These are phyloP conservation scores for Aspergillus sclerotialis DNA, from an alignment of 2,329 filamentous ascomycete genomes.

Conservation along the genomic window DNA sequence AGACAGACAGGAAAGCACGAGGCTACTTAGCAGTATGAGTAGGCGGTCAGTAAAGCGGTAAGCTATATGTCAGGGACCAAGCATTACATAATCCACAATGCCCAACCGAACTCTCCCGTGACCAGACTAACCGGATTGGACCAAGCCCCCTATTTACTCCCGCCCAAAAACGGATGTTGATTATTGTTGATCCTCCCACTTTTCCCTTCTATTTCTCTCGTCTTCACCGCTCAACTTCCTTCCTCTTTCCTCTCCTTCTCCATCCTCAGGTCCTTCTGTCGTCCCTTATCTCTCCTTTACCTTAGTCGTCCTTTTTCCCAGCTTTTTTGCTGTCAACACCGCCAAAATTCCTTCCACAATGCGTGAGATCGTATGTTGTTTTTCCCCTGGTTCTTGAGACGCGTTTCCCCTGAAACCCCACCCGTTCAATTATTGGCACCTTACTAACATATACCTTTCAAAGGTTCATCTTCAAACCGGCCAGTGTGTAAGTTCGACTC, in stretches of 20 bases:
- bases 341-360: conserved; percentile 45
- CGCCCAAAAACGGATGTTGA: conserved; percentile 12
- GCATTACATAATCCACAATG: too few relatives aligned
- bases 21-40: too few relatives aligned
- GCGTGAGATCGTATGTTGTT: conserved; percentile 64
- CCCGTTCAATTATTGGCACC: conserved; percentile 16
- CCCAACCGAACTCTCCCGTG: conserved; percentile 18
- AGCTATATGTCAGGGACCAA: too few relatives aligned
- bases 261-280: conserved; percentile 5
- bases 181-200: conserved; percentile 26
- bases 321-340: conserved; percentile 8
- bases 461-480: conserved; percentile 99
- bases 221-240: conserved; percentile 24
- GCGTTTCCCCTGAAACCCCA: conserved; percentile 35
- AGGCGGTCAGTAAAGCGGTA: too few relatives aligned
- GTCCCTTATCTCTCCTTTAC: conserved; percentile 1
- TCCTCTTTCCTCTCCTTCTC: conserved; percentile 9
- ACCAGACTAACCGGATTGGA: conserved; percentile 7
- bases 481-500: conserved; percentile 74
- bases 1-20: too few relatives aligned
- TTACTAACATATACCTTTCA: conserved; percentile 42
- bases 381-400: conserved; percentile 17
- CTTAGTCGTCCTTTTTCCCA: not conserved
- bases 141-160: conserved; percentile 14
- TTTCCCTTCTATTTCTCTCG: conserved; percentile 12